These are phyloP conservation scores for Ganoderma lucidum DNA, from an alignment of 1,284 basidiomycete species.

Conservation along the genomic window DNA sequence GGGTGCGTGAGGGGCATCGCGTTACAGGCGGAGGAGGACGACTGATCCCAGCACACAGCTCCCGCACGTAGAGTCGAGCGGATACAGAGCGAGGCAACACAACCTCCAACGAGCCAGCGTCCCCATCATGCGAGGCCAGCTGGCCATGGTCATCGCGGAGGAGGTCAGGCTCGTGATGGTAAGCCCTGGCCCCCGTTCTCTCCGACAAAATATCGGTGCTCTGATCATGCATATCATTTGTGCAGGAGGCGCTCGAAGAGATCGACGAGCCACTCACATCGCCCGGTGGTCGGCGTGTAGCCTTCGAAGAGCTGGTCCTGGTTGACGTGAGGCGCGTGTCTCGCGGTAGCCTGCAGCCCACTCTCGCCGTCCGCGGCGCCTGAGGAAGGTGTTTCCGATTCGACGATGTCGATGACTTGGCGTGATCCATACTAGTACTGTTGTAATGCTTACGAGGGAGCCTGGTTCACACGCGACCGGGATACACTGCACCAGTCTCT, in stretches of 20 bases:
- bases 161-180: not conserved
- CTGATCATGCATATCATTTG: no score
- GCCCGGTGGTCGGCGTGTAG: not conserved
- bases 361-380: not conserved
- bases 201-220: no score
- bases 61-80: not conserved
- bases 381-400: not conserved
- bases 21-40: no score
- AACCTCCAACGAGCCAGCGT: not conserved
- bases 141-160: not conserved
- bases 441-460: no score
- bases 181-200: no score
- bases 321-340: not conserved
- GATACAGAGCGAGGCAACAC: not conserved
- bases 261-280: not conserved
- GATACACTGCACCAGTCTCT: no score
- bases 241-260: not conserved
- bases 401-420: no score
- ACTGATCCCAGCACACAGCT: not conserved
- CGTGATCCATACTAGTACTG: no score
- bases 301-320: not conserved
- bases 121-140: not conserved
- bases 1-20: not conserved
- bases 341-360: not conserved
- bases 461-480: no score